Percentiles rank a stretch among this genome's conserved stretches.
Conservation (phyloP, 2,329 filamentous ascomycete genomes). For the Aureobasidium leucospermi region DNA sequence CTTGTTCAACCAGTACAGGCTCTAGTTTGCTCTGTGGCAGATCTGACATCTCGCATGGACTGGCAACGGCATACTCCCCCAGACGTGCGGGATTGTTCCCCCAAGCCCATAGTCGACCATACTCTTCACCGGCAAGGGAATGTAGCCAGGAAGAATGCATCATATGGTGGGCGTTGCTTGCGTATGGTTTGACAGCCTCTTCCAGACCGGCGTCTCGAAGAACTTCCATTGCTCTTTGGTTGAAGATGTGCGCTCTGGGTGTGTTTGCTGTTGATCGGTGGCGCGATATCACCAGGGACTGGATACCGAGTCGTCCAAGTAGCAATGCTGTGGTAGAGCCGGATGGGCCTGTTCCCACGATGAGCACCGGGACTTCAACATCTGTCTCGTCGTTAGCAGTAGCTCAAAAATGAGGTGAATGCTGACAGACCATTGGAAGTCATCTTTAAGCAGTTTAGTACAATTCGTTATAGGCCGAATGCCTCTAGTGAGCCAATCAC, state of each 20-base stretch:
- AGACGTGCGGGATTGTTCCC: conserved; percentile 33
- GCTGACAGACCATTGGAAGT: no score
- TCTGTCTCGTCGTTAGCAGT: no score
- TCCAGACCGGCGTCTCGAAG: conserved; percentile 40
- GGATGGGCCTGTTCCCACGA: not conserved
- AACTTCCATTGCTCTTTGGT: conserved; percentile 46
- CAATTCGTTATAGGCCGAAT: no score
- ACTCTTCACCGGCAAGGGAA: conserved; percentile 39
- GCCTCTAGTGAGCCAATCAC: no score
- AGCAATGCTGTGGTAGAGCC: not conserved
- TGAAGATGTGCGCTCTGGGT: conserved; percentile 55
- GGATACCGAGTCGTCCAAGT: conserved; percentile 25
- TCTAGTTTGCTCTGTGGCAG: conserved; percentile 39
- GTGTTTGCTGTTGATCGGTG: conserved; percentile 47
- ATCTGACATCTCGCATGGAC: conserved; percentile 36
- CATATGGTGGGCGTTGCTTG: conserved; percentile 30
- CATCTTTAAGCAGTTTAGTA: no score
- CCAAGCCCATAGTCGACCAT: conserved; percentile 36
- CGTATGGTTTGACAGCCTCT: conserved; percentile 27
- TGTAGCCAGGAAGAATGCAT: conserved; percentile 38
- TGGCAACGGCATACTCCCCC: conserved; percentile 36
- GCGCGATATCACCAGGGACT: conserved; percentile 47
- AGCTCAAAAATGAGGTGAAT: no score
- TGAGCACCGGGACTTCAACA: not conserved
- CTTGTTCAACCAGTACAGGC: conserved; percentile 34